Evolutionary conservation across 1,139 yeast species (phyloP), one percentile per base, ranked within the genome.

Genomic region (Saccharomyces pastorianus): DNA sequence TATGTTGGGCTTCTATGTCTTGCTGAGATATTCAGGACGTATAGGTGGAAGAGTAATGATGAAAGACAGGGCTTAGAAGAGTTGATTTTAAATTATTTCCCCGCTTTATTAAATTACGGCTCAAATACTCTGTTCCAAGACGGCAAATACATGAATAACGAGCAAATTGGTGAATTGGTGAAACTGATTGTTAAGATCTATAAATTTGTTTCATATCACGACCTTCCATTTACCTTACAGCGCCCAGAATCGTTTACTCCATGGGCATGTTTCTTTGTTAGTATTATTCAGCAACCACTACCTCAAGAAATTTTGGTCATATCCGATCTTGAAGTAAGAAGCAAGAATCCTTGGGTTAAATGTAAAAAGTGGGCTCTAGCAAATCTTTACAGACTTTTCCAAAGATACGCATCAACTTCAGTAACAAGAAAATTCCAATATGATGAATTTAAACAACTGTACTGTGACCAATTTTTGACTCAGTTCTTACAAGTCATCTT

Each of bases 311-410:
- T 77, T 55, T 76, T 81, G 1, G 62, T 77, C 55, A 69, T 71
- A 3, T 61, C 76, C 8, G 83, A 80, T 42, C 73, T 71, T 42
- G 80, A 76, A 25, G 80, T 76, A 26, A 74, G 84, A 58, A 75
- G 71, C 49, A 57, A 63, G 17, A 73, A 76, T 58, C 77, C 85
- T 5, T 83, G 88, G 86, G 80, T 78, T 38, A 91, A 89, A 69
- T 81, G 93, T 59, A 88, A 89, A 70, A 93, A 93, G 69, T 91
- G 99, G 97, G 82, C 95, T 0, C 83, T 84, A 64, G 90, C 89
- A 38, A 89, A 89, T 66, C 70, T 91, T 51, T 81, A 78, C 63
- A 80, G 96, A 59, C 69, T 90, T n/a, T 88, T 86, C 64, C 79
- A 78, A 54, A 77, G 95, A 61, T 90, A 88, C 67, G 90, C 88